phyloP scores from a whole-genome alignment of 2,329 filamentous ascomycete genomes.

The Colletotrichum coccodes region DNA sequence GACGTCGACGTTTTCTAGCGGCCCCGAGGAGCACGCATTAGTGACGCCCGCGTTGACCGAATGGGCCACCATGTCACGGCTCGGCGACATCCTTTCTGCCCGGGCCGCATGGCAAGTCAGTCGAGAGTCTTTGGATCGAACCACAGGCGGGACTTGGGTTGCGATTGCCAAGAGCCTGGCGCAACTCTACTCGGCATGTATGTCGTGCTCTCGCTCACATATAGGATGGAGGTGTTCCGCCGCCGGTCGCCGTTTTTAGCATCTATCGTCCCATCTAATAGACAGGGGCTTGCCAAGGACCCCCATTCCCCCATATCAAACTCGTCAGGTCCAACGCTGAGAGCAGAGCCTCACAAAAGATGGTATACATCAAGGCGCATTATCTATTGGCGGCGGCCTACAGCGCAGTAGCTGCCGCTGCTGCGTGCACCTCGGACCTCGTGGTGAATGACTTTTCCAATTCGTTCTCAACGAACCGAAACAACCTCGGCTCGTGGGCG shows the following conservation, averaged over 20 bases:
- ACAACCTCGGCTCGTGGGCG: constrained; percentile 47
- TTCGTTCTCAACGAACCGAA: constrained; percentile 43
- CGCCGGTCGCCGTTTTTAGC: not conserved
- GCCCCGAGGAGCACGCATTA: constrained; percentile 2
- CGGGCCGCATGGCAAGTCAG: not conserved
- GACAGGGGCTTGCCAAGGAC: not conserved
- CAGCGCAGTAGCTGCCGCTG: constrained; percentile 30
- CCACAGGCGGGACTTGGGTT: not conserved
- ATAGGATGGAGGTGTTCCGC: constrained; percentile 15
- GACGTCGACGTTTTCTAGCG: constrained; percentile 21
- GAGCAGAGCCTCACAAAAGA: constrained; percentile 14
- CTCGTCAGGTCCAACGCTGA: not conserved
- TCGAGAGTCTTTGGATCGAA: not conserved
- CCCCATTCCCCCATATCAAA: not conserved
- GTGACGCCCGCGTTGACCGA: constrained; percentile 3
- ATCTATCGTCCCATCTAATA: not conserved
- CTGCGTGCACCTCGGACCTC: constrained; percentile 41
- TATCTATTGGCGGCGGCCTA: constrained; percentile 32
- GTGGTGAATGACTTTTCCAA: constrained; percentile 46
- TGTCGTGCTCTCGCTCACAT: constrained; percentile 8
- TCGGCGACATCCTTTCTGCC: constrained; percentile 2
- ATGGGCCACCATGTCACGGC: not conserved
- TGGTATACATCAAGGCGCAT: constrained; percentile 31
- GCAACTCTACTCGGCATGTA: not conserved
- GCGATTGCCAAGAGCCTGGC: not conserved